Evolutionary conservation across 202 grass and related monocot genomes (phyloP), one percentile per base, ranked within the genome.

Genomic region (Hordeum pubiflorum): DNA sequence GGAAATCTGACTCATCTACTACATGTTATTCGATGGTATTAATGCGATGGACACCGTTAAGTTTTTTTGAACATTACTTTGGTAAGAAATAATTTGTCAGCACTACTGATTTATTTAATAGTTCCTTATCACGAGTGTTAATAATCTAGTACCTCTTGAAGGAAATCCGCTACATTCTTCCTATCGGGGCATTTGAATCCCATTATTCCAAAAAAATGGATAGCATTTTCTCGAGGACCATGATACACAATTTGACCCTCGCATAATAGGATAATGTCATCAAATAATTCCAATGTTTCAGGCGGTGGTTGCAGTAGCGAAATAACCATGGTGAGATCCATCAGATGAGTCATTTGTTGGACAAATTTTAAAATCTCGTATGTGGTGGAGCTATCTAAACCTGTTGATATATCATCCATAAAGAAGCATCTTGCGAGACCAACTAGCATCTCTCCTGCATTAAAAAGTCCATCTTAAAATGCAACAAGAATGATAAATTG

Each of bases 341-440:
- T 71, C 22, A 74, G 44, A 91, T 91, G 90, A n/a, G 88, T 67
- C 81, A 93, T 74, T 72, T 93, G 93, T 77, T 89, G 88, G 54
- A 97, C 77, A 86, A 81, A 97, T 43, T 91, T 92, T 24, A 97
- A 64, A 32, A 91, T 97, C 40, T 91, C 85, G 80, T 92, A 93
- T 38, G 93, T 91, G 0, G 93, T 97, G 9, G 90, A 91, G 80
- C 93, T 97, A 80, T 97, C 93, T 56, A 97, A 75, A 74, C 93
- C 93, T 64, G 90, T 97, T 73, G 93, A 93, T 77, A 93, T 89
- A 82, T 97, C 93, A 78, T 97, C 93, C 93, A 97, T 97, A 74
- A 97, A 91, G 66, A 92, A 89, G 64, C 90, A 89, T 82, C 82
- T 88, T 81, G 90, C 77, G 6, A 93, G 56, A 48, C 90, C 83